phyloP scores from a whole-genome alignment of 495 filamentous ascomycete species.

The Neurospora sp. region DNA sequence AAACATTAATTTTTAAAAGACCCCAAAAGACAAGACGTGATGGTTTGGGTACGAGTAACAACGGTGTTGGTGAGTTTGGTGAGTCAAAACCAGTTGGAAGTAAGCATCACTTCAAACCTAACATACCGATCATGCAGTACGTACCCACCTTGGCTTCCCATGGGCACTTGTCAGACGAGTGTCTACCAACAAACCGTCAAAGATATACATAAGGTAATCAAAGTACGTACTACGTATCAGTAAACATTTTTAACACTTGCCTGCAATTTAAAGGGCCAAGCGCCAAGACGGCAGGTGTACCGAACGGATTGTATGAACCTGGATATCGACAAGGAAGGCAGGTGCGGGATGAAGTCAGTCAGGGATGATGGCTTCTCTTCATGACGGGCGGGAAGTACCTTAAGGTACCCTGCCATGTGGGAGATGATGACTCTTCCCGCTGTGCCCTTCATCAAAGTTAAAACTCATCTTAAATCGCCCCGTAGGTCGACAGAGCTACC shows the following conservation, averaged over 20 bases:
- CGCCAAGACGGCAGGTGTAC: neutral
- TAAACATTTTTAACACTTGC: neutral
- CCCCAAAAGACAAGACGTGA: neutral
- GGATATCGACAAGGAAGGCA: neutral
- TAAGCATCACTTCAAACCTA: neutral
- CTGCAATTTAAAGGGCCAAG: neutral
- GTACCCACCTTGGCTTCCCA: neutral
- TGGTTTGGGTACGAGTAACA: neutral
- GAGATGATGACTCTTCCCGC: neutral
- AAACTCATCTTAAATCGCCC: neutral
- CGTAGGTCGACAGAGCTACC: too few relatives aligned
- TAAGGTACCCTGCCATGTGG: neutral
- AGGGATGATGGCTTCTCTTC: neutral
- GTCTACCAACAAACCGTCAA: neutral
- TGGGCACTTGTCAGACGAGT: neutral
- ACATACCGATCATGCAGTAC: neutral
- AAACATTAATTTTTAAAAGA: neutral
- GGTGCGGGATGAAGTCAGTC: neutral
- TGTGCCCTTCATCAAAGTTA: neutral
- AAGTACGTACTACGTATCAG: neutral
- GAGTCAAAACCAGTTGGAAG: neutral
- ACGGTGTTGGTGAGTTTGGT: neutral
- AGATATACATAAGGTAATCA: too few relatives aligned
- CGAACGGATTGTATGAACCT: neutral
- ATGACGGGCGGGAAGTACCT: neutral